Conservation (phyloP, 495 filamentous ascomycete genomes). For the Talaromyces ruber region DNA sequence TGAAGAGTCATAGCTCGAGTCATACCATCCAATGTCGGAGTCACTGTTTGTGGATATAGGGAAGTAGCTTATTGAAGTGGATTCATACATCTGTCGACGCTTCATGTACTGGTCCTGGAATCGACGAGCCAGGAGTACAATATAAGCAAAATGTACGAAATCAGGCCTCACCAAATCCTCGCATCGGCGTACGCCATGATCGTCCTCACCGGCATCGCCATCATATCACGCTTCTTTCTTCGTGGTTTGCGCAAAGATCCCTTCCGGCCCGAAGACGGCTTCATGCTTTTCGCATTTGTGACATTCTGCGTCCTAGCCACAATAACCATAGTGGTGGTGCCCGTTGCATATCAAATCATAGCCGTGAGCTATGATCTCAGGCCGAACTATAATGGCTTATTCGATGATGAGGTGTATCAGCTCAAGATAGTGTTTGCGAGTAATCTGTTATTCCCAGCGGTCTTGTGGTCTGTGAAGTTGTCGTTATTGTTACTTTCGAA, state of each 20-base stretch:
- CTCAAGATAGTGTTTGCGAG: constrained; percentile 32
- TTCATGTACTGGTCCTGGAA: background rate
- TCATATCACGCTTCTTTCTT: background rate
- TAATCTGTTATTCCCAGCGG: constrained; percentile 31
- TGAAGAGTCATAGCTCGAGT: background rate
- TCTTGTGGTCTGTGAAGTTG: constrained; percentile 38
- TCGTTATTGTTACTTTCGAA: constrained; percentile 34
- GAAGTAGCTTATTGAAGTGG: background rate
- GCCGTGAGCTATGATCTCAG: background rate
- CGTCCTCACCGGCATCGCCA: background rate
- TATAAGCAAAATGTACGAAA: background rate
- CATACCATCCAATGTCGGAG: background rate
- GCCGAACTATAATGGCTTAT: constrained; percentile 13
- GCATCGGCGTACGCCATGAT: background rate
- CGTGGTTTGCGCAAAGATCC: constrained; percentile 4
- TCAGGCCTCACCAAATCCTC: background rate
- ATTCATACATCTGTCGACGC: background rate
- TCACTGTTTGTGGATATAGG: background rate
- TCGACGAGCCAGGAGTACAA: background rate
- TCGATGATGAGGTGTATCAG: constrained; percentile 17
- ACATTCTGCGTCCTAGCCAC: constrained; percentile 22
- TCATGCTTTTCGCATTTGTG: constrained; percentile 21
- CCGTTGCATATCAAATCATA: constrained; percentile 16
- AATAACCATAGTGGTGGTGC: constrained; percentile 24
- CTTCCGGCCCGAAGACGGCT: constrained; percentile 20